These are phyloP conservation scores for Saccharomycopsis crataegensis DNA, from an alignment of 1,139 yeast genomes.

Conservation along the genomic window DNA sequence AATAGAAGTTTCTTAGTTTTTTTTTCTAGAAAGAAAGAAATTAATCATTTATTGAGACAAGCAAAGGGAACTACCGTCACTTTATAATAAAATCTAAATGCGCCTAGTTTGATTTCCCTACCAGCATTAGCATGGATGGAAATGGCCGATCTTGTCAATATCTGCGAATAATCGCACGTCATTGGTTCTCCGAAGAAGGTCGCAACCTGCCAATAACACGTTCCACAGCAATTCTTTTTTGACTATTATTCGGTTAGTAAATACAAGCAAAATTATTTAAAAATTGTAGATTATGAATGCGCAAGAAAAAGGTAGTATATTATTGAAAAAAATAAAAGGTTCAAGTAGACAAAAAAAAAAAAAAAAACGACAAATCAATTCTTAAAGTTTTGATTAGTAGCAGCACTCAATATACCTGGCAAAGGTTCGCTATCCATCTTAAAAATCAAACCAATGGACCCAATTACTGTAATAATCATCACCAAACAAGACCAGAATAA, in stretches of 20 bases:
- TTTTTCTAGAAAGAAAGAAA: too few species aligned
- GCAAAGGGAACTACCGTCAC: too few species aligned
- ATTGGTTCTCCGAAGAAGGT: too few species aligned
- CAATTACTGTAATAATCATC: conserved; percentile 32
- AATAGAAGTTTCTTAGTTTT: neutral
- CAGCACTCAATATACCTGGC: conserved; percentile 43
- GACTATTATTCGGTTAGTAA: neutral
- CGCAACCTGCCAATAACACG: too few species aligned
- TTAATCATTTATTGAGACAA: neutral
- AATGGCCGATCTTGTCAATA: too few species aligned
- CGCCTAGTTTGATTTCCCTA: too few species aligned
- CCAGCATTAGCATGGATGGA: too few species aligned
- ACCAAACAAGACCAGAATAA: conserved; percentile 40
- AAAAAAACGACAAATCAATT: conserved; percentile 5
- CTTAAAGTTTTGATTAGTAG: conserved; percentile 16
- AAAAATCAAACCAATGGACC: conserved; percentile 37
- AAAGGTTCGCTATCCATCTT: conserved; percentile 38
- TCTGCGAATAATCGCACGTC: too few species aligned
- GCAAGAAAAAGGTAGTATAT: neutral
- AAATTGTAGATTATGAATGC: too few species aligned
- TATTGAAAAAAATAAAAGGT: neutral
- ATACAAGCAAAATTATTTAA: neutral
- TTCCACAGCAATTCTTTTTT: neutral
- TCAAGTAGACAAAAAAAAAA: neutral
- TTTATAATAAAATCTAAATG: too few species aligned